A percentile compares a stretch with the other conserved stretches of the same genome.
These are phyloP conservation scores for Telopea speciosissima DNA, from an alignment of 177 flowering plant species.

Conservation along the genomic window DNA sequence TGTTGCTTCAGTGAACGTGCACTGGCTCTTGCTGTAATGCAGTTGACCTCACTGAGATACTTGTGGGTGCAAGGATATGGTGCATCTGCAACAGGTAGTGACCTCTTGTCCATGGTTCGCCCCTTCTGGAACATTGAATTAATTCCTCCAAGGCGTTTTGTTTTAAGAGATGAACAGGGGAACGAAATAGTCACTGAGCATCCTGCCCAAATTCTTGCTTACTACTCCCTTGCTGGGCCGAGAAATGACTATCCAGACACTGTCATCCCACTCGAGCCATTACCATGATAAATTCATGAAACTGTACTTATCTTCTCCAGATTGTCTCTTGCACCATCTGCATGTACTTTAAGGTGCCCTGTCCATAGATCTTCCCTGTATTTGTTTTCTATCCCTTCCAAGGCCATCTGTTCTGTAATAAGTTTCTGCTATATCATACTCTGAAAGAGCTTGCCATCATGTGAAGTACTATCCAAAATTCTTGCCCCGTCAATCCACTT, in stretches of 20 bases:
- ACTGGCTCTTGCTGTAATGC: slow-evolving; percentile 43
- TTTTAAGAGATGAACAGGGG: slow-evolving; percentile 8
- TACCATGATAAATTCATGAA: background rate
- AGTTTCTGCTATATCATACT: slow-evolving; percentile 17
- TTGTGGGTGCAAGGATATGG: slow-evolving; percentile 75
- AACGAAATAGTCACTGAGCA: background rate
- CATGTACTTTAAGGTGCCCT: slow-evolving; percentile 4
- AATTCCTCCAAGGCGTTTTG: slow-evolving; percentile 38
- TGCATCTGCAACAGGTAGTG: slow-evolving; percentile 34
- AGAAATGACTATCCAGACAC: background rate
- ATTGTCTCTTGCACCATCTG: background rate
- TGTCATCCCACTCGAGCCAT: background rate
- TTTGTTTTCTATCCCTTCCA: slow-evolving; percentile 4
- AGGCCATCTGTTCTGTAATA: slow-evolving; percentile 24
- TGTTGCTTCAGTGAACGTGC: slow-evolving; percentile 68
- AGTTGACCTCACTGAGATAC: slow-evolving; percentile 48
- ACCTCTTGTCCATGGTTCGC: slow-evolving; percentile 53
- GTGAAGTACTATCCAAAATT: background rate
- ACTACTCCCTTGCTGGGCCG: slow-evolving; percentile 5
- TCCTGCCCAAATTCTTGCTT: slow-evolving; percentile 5
- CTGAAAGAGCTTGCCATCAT: background rate
- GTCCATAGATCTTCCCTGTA: slow-evolving; percentile 18
- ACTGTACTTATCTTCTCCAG: background rate
- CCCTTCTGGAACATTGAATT: slow-evolving; percentile 72
- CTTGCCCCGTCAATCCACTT: background rate